phyloP scores from a whole-genome alignment of 768 basidiomycete species.

The Kwoniella bestiolae region DNA sequence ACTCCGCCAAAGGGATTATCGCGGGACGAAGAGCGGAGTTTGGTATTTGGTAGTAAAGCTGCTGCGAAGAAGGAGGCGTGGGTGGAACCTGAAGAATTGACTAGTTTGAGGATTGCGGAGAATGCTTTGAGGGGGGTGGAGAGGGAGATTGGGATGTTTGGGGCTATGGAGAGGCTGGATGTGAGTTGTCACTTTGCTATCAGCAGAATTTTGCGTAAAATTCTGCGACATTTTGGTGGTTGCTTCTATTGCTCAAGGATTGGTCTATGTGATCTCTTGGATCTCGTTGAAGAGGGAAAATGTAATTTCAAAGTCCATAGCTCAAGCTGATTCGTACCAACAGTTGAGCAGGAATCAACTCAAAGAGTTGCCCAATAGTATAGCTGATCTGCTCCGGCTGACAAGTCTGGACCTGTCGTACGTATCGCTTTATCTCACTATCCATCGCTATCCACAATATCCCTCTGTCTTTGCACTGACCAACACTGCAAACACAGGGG shows the following conservation, averaged over 20 bases:
- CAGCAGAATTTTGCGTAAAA: no score
- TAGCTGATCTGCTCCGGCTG: constrained; percentile 51
- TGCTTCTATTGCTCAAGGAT: no score
- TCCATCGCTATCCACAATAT: neutral
- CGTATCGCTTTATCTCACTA: constrained; percentile 7
- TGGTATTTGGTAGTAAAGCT: constrained; percentile 30
- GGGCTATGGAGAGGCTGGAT: constrained; percentile 46
- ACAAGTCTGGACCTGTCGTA: constrained; percentile 49
- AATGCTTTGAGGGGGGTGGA: constrained; percentile 44
- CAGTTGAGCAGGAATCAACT: constrained; percentile 48
- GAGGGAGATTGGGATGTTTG: constrained; percentile 52
- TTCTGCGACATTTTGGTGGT: no score
- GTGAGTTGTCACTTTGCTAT: no score
- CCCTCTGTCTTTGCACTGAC: no score
- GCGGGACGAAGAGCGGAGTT: constrained; percentile 24
- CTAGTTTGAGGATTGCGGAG: constrained; percentile 34
- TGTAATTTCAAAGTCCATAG: no score
- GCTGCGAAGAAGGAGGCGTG: constrained; percentile 30
- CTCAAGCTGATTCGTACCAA: no score
- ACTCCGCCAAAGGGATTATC: constrained; percentile 9
- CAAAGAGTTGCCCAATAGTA: constrained; percentile 37
- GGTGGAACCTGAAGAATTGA: constrained; percentile 52
- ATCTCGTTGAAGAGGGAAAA: no score
- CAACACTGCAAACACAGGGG: no score
- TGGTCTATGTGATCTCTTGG: no score